Evolutionary conservation across 148 eudicot species (phyloP).

Genomic region (Selenicereus undatus): DNA sequence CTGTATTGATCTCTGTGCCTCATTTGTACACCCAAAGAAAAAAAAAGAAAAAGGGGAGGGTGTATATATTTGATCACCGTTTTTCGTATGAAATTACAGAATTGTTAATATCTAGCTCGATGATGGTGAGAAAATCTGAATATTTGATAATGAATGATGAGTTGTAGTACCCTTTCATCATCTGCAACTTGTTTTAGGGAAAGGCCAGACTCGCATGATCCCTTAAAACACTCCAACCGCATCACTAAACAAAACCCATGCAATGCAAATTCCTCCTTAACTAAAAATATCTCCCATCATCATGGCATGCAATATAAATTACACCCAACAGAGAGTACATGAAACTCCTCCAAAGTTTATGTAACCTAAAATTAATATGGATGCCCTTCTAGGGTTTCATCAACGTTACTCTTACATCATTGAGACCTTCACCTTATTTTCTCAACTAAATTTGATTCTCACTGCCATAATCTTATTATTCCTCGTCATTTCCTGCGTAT

Average conservation of each 20-base stretch:
- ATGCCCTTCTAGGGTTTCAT: slow-evolving; percentile 17
- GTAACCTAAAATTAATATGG: slow-evolving; percentile 18
- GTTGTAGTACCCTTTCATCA: background rate
- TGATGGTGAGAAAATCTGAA: background rate
- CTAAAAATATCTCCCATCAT: background rate
- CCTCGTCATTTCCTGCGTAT: background rate
- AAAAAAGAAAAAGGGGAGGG: too few relatives aligned
- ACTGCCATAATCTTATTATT: slow-evolving; percentile 14
- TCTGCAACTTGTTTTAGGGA: background rate
- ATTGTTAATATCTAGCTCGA: background rate
- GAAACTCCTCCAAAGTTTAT: background rate
- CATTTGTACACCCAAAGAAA: too few relatives aligned
- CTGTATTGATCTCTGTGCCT: too few relatives aligned
- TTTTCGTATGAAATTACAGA: too few relatives aligned
- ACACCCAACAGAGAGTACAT: background rate
- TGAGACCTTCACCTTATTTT: slow-evolving; percentile 1
- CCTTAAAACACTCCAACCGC: slow-evolving; percentile 12
- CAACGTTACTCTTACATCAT: slow-evolving; percentile 12
- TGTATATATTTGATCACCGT: too few relatives aligned
- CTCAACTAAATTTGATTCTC: slow-evolving; percentile 15
- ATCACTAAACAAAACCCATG: slow-evolving; percentile 18
- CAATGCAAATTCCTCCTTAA: background rate
- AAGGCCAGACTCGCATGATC: slow-evolving; percentile 23
- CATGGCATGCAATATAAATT: slow-evolving; percentile 17
- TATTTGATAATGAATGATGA: too few relatives aligned